A percentile compares a stretch with the other conserved stretches of the same genome.
phyloP scores from a whole-genome alignment of 192 early-diverging fungal species.

The Gigaspora rosea region DNA sequence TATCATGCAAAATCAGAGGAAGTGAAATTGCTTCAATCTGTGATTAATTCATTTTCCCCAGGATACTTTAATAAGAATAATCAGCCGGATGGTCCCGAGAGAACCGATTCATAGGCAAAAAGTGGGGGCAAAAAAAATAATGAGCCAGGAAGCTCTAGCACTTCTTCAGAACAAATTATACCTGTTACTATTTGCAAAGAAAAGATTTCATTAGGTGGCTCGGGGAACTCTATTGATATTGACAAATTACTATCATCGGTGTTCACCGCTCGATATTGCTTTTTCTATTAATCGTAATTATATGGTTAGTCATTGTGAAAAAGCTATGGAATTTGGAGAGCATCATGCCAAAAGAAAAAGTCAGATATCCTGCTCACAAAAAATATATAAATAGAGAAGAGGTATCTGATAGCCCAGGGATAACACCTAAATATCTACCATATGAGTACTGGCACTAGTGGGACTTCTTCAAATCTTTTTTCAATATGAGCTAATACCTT shows the following conservation, averaged over 20 bases:
- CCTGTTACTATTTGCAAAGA: neutral
- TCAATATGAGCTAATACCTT: too few relatives aligned
- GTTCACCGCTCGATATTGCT: neutral
- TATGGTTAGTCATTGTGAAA: conserved; percentile 14
- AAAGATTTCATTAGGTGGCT: neutral
- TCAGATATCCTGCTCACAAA: neutral
- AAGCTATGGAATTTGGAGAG: conserved; percentile 4
- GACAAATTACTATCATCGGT: neutral
- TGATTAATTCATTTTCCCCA: neutral
- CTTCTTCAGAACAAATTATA: neutral
- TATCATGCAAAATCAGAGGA: neutral
- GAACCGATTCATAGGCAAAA: neutral
- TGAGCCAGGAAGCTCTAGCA: neutral
- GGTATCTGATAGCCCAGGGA: too few relatives aligned
- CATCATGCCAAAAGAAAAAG: neutral
- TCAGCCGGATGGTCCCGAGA: neutral
- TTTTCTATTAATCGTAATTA: conserved; percentile 12
- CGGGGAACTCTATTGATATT: neutral
- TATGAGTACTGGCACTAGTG: too few relatives aligned
- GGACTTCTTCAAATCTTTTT: too few relatives aligned
- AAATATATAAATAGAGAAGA: too few relatives aligned
- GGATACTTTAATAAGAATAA: neutral
- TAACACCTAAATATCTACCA: too few relatives aligned
- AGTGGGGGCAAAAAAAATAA: neutral
- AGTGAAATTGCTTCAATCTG: conserved; percentile 17